These are phyloP conservation scores for Plantago elongata DNA, from an alignment of 257 asterid species.

Conservation along the genomic window DNA sequence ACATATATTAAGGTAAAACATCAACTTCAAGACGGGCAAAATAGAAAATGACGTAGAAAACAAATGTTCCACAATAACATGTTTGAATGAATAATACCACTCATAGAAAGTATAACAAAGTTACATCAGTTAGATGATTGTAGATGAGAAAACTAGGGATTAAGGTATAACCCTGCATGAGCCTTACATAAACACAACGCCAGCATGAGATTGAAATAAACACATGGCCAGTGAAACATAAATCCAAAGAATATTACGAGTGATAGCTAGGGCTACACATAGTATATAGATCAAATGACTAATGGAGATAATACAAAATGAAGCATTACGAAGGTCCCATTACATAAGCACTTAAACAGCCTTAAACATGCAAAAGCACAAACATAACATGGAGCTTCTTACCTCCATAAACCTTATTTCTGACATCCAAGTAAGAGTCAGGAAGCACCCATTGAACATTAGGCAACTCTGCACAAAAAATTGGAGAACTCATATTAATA, in stretches of 20 bases:
- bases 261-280: too few species aligned
- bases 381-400: slow-evolving; percentile 11
- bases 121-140: too few species aligned
- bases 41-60: neutral
- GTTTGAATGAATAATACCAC: neutral
- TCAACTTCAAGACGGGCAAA: neutral
- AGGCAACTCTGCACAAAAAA: slow-evolving; percentile 53
- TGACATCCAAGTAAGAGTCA: slow-evolving; percentile 91
- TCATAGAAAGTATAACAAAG: too few species aligned
- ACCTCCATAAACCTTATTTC: slow-evolving; percentile 94
- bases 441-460: slow-evolving; percentile 95
- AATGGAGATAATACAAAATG: too few species aligned
- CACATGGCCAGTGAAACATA: too few species aligned
- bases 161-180: too few species aligned
- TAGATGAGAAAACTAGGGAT: too few species aligned
- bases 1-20: neutral
- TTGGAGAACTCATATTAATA: neutral
- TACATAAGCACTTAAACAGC: neutral
- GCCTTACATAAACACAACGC: too few species aligned
- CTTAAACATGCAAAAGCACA: neutral
- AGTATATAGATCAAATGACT: too few species aligned
- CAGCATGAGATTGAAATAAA: too few species aligned
- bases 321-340: too few species aligned
- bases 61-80: neutral
- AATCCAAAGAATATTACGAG: too few species aligned